Evolutionary conservation across 176 grass and related monocot species (phyloP).

Genomic region (Bolboschoenus planiculmis): DNA sequence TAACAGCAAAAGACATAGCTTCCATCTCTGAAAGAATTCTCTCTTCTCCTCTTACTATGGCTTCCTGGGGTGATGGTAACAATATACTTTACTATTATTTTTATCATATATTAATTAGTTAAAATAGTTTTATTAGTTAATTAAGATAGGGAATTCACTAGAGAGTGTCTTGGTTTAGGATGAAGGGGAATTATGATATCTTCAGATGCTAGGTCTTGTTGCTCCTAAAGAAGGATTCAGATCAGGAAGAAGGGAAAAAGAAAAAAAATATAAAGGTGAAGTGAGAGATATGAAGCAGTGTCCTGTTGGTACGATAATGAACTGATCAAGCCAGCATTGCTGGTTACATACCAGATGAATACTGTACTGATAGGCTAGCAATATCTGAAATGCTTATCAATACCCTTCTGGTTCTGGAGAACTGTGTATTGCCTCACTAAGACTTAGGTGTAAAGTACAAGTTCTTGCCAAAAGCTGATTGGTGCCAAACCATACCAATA

Average conservation of each 20-base stretch:
- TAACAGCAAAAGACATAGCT: slow-evolving; percentile 53
- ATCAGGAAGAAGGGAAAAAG: background rate
- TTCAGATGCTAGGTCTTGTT: background rate
- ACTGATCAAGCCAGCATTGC: background rate
- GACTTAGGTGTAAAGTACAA: background rate
- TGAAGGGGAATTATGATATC: background rate
- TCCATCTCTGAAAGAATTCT: slow-evolving; percentile 51
- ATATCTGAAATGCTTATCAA: background rate
- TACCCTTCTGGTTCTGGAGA: background rate
- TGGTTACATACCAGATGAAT: background rate
- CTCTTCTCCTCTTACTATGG: slow-evolving; percentile 71
- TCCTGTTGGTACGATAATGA: background rate
- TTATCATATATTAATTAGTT: background rate
- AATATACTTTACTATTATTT: background rate
- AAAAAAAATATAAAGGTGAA: background rate
- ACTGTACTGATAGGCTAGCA: background rate
- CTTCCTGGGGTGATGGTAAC: slow-evolving; percentile 83
- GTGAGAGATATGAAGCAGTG: background rate
- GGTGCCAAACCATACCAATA: background rate
- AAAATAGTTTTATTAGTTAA: background rate
- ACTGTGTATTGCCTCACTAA: too few relatives aligned
- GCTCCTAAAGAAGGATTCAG: background rate
- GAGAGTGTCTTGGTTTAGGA: background rate
- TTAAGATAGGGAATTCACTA: background rate
- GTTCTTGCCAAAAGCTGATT: background rate